Evolutionary conservation across 768 basidiomycete species (phyloP), one percentile per base, ranked within the genome.

Genomic region (Postia placenta): DNA sequence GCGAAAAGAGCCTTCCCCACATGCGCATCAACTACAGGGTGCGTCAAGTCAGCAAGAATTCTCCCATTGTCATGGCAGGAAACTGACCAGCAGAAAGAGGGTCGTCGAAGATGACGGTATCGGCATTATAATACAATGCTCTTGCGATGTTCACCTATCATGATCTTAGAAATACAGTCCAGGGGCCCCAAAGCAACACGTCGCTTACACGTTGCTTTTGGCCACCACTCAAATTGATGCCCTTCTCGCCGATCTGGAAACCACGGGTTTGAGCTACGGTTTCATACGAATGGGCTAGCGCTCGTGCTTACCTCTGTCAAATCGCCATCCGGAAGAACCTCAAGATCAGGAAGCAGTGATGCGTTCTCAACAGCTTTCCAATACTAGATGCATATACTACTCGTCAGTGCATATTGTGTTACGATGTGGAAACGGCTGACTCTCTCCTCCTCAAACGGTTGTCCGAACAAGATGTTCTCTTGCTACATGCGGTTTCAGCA

Each of bases 1-100:
- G 78, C 70, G 61, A 89, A 87, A 1, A 89, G 70, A 7, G 78
- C 70, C 56, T 79, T 78, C 1, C 83, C 85, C 43, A 89, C 86
- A 56, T 89, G 85, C 1, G 85, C 83, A 57, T 87, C 85, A 44
- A 87, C 81, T 80, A 40, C 11, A 19, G 12, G 19, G n/a, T n/a
- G n/a, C n/a, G n/a, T n/a, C n/a, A n/a, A n/a, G n/a, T n/a, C n/a
- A n/a, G n/a, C n/a, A n/a, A n/a, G 11, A 15, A 26, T 22, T 7
- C 19, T 9, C 9, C 25, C 11, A 43, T 12, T 26, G 25, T 7
- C 9, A 43, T 22, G 5, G 42, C 15, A 26, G 12, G 33, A 14
- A 23, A 27, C 67, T 37, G 49, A 78, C 78, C 80, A 12, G 82
- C 82, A 45, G 80, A 82, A 5, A 83, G 69, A 0, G 81, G 81